These are phyloP conservation scores for Fusarium proliferatum DNA, from an alignment of 2,329 filamentous ascomycete genomes.

Conservation along the genomic window DNA sequence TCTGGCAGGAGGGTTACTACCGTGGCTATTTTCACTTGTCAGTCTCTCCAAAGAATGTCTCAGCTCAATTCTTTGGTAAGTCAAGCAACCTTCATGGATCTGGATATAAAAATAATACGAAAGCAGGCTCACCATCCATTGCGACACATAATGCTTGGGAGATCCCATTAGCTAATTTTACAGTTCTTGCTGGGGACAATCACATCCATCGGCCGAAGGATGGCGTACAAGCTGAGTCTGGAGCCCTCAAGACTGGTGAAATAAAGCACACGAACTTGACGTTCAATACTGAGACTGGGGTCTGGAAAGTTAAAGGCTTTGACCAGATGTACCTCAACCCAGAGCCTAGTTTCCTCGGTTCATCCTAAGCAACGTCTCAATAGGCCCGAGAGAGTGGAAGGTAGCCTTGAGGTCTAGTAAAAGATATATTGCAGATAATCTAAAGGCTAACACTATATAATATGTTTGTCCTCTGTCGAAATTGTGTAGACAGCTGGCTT, in stretches of 20 bases:
- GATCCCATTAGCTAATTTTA: neutral
- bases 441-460: fast-evolving
- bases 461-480: too few relatives aligned
- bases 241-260: neutral
- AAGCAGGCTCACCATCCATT: neutral
- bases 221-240: neutral
- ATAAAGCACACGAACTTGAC: neutral
- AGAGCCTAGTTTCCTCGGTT: neutral
- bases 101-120: fast-evolving
- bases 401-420: fast-evolving
- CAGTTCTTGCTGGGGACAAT: neutral
- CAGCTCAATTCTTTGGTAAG: slow-evolving; percentile 3
- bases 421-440: fast-evolving
- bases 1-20: neutral
- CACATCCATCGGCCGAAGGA: neutral
- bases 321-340: neutral
- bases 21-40: neutral
- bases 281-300: neutral
- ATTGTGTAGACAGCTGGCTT: too few relatives aligned
- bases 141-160: neutral
- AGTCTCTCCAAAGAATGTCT: neutral
- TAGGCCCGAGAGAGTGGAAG: fast-evolving
- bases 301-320: neutral
- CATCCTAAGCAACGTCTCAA: neutral
- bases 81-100: fast-evolving